Evolutionary conservation across 176 grass and related monocot genomes (phyloP), one percentile per base, ranked within the genome.

Genomic region (Saccharum officinarum): DNA sequence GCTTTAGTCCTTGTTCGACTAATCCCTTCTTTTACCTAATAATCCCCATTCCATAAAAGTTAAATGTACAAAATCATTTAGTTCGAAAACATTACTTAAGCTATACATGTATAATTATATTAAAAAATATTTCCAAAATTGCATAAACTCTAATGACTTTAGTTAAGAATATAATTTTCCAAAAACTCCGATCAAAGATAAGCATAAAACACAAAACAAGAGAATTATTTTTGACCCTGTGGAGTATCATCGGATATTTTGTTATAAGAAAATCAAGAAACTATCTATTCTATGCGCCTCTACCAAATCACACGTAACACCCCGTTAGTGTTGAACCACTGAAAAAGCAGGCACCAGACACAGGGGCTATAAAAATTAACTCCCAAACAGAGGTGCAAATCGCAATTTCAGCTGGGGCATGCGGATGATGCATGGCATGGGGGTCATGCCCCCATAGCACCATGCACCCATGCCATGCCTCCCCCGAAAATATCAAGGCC

Each of bases 401-500:
- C 4, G 68, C 34, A 79, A 79, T 74, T 23, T 7, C 23, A 2
- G 37, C 2, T 3, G 67, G 74, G 10, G 46, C 9, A 46, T 50
- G 5, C 1, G 59, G 59, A 71, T 49, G 59, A 71, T 49, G 75
- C 28, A 83, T 89, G 84, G 5, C 78, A 88, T 88, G 88, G 69
- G 34, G 36, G 34, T 69, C 44, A 49, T 84, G 71, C 88, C 72
- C 40, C 64, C 88, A 76, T 85, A 28, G 28, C 28, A 28, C 28
- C 28, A 28, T 84, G 71, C 88, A 78, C 40, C 64, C 88, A 76
- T 85, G 78, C 82, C 89, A 84, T 84, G 26, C 71, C 13, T 18
- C 76, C 71, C 52, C 85, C 54, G 64, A 94, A 99, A 99, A 99
- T 99, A 99, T 99, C 97, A 94, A 92, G 89, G 94, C 93, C 94